Conservation (phyloP, 1,139 yeast genomes). For the Yamadazyma dendronema region DNA sequence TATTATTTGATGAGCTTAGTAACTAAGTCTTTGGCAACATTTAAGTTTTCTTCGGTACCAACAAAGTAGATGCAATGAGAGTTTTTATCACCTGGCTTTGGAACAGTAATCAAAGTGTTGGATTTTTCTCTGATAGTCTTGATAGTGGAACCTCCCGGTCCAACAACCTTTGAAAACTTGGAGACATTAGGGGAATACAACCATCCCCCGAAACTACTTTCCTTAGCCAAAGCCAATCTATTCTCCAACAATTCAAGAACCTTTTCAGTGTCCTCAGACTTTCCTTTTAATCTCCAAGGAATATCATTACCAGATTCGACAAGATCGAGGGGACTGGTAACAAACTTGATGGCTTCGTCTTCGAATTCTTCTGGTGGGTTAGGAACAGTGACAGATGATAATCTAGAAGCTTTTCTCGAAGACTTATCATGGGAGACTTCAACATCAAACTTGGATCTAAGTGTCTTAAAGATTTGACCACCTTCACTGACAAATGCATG, state of each 20-base stretch:
- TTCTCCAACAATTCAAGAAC: constrained; percentile 36
- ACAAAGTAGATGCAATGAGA: constrained; percentile 27
- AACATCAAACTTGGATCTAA: constrained; percentile 55
- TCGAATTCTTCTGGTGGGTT: constrained; percentile 45
- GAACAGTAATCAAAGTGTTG: constrained; percentile 61
- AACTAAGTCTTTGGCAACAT: constrained; percentile 27
- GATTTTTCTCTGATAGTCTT: constrained; percentile 59
- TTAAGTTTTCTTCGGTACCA: constrained; percentile 32
- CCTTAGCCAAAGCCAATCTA: constrained; percentile 33
- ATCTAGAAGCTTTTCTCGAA: constrained; percentile 48
- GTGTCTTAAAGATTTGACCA: constrained; percentile 62
- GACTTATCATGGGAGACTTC: constrained; percentile 63
- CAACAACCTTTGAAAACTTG: constrained; percentile 60
- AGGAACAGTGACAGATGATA: constrained; percentile 46
- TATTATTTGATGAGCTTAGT: neutral
- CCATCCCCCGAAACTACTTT: constrained; percentile 39
- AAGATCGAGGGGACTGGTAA: constrained; percentile 25
- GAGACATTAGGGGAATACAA: constrained; percentile 34
- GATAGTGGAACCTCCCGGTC: constrained; percentile 73
- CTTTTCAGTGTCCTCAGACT: constrained; percentile 36
- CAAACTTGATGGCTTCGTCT: constrained; percentile 26
- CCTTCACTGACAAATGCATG: constrained; percentile 67
- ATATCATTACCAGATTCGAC: constrained; percentile 34
- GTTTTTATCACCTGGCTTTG: constrained; percentile 54
- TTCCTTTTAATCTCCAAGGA: constrained; percentile 66